phyloP scores from a whole-genome alignment of 2,329 filamentous ascomycete genomes.

The Neonectria faginata region DNA sequence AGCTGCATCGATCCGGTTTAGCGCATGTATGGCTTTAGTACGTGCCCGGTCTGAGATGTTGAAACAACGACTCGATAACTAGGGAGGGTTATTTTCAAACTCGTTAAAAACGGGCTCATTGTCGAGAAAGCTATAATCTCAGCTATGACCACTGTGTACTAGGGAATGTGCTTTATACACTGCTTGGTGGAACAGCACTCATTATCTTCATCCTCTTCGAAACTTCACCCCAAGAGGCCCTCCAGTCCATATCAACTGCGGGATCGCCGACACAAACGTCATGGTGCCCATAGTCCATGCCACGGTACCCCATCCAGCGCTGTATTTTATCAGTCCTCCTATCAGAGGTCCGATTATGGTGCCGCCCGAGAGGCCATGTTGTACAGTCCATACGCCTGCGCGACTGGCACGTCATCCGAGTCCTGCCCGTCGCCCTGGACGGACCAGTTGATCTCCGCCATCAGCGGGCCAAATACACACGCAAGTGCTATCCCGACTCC shows the following conservation, averaged over 20 bases:
- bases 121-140: neutral
- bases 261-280: slow-evolving; percentile 45
- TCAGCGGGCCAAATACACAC: slow-evolving; percentile 51
- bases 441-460: slow-evolving; percentile 53
- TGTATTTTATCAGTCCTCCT: slow-evolving; percentile 51
- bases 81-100: neutral
- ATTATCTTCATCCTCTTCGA: slow-evolving; percentile 41
- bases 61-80: neutral
- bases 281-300: slow-evolving; percentile 49
- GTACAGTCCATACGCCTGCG: slow-evolving; percentile 52
- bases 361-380: slow-evolving; percentile 51
- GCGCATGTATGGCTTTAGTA: slow-evolving; percentile 26
- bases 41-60: neutral
- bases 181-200: neutral
- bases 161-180: too few species aligned
- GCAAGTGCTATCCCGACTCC: slow-evolving; percentile 48
- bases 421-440: slow-evolving; percentile 40
- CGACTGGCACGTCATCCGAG: slow-evolving; percentile 46
- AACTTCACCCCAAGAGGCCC: slow-evolving; percentile 39
- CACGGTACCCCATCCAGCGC: slow-evolving; percentile 49
- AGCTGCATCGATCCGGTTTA: slow-evolving; percentile 35
- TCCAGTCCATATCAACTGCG: slow-evolving; percentile 47
- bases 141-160: neutral
- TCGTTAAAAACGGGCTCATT: neutral
- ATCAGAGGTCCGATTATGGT: slow-evolving; percentile 50